Conservation (phyloP, 305 asterid genomes). For the Fraxinus paxiana region DNA sequence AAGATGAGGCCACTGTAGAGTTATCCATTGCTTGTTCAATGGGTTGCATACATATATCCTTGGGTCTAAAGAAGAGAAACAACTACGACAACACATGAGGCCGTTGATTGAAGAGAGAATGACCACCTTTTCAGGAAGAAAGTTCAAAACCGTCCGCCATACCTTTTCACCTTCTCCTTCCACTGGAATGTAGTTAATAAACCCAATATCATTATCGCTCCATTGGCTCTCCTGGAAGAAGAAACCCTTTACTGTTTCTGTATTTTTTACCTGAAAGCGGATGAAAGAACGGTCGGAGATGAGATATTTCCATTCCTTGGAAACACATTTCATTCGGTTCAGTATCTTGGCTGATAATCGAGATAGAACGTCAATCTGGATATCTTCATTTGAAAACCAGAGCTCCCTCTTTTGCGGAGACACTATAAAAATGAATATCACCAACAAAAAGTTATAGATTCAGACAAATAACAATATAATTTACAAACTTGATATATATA, state of each 20-base stretch:
- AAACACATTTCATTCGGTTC: constrained; percentile 43
- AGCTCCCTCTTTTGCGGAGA: constrained; percentile 27
- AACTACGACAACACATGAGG: constrained; percentile 48
- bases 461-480: background rate
- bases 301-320: constrained; percentile 48
- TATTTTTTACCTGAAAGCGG: constrained; percentile 30
- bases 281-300: constrained; percentile 48
- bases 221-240: constrained; percentile 54
- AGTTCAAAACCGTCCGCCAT: constrained; percentile 33
- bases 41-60: constrained; percentile 48
- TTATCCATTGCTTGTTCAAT: constrained; percentile 46
- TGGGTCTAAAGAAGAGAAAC: constrained; percentile 33
- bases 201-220: constrained; percentile 29
- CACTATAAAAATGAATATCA: constrained; percentile 13
- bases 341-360: constrained; percentile 40
- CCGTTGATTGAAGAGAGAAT: constrained; percentile 52
- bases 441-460: background rate
- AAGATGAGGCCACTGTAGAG: constrained; percentile 42
- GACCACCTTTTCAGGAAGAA: constrained; percentile 55
- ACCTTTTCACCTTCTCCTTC: constrained; percentile 18
- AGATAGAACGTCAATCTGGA: constrained; percentile 33
- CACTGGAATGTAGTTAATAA: constrained; percentile 46
- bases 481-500: background rate
- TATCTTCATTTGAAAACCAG: constrained; percentile 37
- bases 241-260: constrained; percentile 48